Evolutionary conservation across 2,329 filamentous ascomycete genomes (phyloP).

Genomic region (Setomelanomma holmii): DNA sequence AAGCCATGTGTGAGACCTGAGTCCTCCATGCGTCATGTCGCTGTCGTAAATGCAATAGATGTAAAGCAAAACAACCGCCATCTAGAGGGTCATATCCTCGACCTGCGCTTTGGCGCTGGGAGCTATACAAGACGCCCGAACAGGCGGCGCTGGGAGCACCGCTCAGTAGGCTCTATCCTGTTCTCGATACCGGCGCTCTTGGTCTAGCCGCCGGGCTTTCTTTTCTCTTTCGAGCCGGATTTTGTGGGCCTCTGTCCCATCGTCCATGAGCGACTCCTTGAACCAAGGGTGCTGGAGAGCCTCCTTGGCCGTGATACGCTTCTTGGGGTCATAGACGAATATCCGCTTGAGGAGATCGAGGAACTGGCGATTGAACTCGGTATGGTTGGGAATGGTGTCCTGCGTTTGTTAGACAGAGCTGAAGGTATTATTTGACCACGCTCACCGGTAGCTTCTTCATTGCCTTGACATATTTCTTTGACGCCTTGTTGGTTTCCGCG

Average conservation of each 20-base stretch:
- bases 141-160: slow-evolving; percentile 5
- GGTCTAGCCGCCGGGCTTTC: slow-evolving; percentile 42
- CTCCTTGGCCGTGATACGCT: slow-evolving; percentile 69
- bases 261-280: slow-evolving; percentile 68
- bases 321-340: slow-evolving; percentile 72
- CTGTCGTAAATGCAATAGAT: slow-evolving; percentile 51
- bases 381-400: slow-evolving; percentile 68
- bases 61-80: slow-evolving; percentile 31
- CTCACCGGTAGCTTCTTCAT: slow-evolving; percentile 69
- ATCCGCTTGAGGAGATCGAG: slow-evolving; percentile 68
- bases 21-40: slow-evolving; percentile 46
- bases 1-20: slow-evolving; percentile 27
- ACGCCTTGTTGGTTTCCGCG: slow-evolving; percentile 67
- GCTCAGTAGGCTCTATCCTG: slow-evolving; percentile 31
- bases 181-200: slow-evolving; percentile 40
- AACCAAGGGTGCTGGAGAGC: slow-evolving; percentile 73
- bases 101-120: slow-evolving; percentile 11
- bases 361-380: slow-evolving; percentile 67
- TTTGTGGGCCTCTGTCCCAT: slow-evolving; percentile 69
- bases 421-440: slow-evolving; percentile 3
- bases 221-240: slow-evolving; percentile 58
- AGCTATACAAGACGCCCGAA: slow-evolving; percentile 19
- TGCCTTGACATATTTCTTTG: slow-evolving; percentile 71
- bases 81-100: slow-evolving; percentile 6
- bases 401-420: slow-evolving; percentile 39